A percentile compares a stretch with the other conserved stretches of the same genome.
phyloP scores from a whole-genome alignment of 192 early-diverging fungal species.

The Entomortierella chlamydospora region DNA sequence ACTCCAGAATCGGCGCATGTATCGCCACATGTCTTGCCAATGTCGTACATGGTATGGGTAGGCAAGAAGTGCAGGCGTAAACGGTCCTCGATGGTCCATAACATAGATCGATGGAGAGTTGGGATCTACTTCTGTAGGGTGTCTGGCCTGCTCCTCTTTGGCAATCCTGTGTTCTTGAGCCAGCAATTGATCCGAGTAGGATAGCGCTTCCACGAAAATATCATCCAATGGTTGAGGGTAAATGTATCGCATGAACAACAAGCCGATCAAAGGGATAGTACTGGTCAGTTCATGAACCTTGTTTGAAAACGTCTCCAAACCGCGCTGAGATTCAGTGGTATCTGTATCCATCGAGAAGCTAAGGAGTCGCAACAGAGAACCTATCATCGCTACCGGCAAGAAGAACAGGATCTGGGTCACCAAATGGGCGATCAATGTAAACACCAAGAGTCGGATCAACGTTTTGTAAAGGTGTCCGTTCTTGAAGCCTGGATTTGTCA shows the following conservation, averaged over 20 bases:
- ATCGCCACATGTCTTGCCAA: constrained; percentile 65
- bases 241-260: constrained; percentile 69
- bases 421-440: constrained; percentile 54
- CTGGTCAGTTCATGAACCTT: constrained; percentile 54
- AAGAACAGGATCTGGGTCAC: constrained; percentile 60
- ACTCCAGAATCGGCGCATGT: constrained; percentile 59
- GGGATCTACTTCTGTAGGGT: constrained; percentile 13
- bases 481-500: constrained; percentile 61
- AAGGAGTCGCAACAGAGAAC: constrained; percentile 41
- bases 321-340: constrained; percentile 38
- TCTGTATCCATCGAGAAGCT: constrained; percentile 35
- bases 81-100: constrained; percentile 54
- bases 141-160: constrained; percentile 11
- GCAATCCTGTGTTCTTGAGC: constrained; percentile 54
- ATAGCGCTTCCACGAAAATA: constrained; percentile 66
- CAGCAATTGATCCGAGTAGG: constrained; percentile 55
- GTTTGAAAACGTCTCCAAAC: constrained; percentile 39
- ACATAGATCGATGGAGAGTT: constrained; percentile 29
- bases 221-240: constrained; percentile 69
- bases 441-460: constrained; percentile 50
- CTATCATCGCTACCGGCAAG: constrained; percentile 55
- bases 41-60: constrained; percentile 48
- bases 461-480: constrained; percentile 56
- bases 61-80: constrained; percentile 46
- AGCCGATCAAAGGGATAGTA: constrained; percentile 60